These are phyloP conservation scores for Phlebiopsis flavidoalba DNA, from an alignment of 768 basidiomycete species.

Conservation along the genomic window DNA sequence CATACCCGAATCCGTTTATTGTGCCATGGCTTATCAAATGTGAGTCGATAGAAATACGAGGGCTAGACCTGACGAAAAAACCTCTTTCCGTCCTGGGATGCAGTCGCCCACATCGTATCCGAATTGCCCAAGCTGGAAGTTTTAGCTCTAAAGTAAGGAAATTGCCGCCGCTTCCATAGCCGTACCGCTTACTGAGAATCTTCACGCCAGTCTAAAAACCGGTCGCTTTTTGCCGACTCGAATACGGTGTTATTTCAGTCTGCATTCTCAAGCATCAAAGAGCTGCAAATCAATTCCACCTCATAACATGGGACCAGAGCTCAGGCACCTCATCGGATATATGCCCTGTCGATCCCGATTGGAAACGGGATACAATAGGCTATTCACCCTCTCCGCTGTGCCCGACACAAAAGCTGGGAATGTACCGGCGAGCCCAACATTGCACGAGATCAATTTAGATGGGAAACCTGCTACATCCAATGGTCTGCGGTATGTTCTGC, in stretches of 20 bases:
- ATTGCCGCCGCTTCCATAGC: conserved; percentile 14
- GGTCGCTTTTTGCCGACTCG: conserved; percentile 43
- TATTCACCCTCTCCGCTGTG: conserved; percentile 30
- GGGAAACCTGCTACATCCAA: conserved; percentile 52
- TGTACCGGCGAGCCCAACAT: conserved; percentile 17
- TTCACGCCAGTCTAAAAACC: conserved; percentile 55
- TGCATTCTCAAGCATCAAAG: conserved; percentile 49
- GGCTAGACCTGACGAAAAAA: conserved; percentile 77
- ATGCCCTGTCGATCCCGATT: conserved; percentile 53
- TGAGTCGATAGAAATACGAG: conserved; percentile 55
- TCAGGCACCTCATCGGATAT: conserved; percentile 40
- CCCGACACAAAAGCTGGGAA: not conserved
- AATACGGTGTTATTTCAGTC: conserved; percentile 25
- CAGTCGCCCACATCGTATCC: conserved; percentile 53
- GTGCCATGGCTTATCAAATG: not conserved
- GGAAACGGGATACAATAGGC: conserved; percentile 69
- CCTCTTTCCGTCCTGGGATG: conserved; percentile 68
- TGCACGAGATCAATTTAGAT: conserved; percentile 65
- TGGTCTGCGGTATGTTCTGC: conserved; percentile 50
- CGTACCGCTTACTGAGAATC: not conserved
- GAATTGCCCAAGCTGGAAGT: conserved; percentile 60
- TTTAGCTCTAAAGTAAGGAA: conserved; percentile 73
- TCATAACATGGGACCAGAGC: conserved; percentile 69
- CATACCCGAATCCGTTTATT: not conserved
- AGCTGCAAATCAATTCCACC: conserved; percentile 74